A percentile compares a stretch with the other conserved stretches of the same genome.
These are phyloP conservation scores for Colletotrichum endophyticum DNA, from an alignment of 2,329 filamentous ascomycete species.

Conservation along the genomic window DNA sequence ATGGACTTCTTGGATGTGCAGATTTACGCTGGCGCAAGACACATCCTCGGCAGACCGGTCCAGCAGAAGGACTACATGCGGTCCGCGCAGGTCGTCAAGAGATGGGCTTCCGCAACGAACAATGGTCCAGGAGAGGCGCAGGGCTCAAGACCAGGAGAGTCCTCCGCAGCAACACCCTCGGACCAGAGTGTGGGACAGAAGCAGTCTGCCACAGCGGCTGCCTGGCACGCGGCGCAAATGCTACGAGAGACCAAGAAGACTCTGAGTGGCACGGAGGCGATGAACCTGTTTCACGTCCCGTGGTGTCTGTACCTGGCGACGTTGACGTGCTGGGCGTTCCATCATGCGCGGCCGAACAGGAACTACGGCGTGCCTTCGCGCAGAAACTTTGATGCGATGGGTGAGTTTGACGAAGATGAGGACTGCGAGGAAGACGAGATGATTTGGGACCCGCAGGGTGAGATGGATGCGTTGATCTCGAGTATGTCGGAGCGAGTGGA, in stretches of 20 bases:
- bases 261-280: constrained; percentile 55
- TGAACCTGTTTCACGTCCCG: constrained; percentile 63
- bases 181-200: neutral
- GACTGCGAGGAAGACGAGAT: constrained; percentile 46
- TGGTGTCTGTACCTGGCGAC: constrained; percentile 68
- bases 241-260: constrained; percentile 53
- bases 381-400: neutral
- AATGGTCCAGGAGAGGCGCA: neutral
- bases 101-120: constrained; percentile 43
- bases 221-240: constrained; percentile 59
- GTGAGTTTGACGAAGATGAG: constrained; percentile 18
- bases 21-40: constrained; percentile 63
- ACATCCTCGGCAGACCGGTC: constrained; percentile 63
- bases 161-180: neutral
- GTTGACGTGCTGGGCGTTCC: constrained; percentile 62
- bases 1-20: constrained; percentile 66
- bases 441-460: constrained; percentile 52
- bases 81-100: constrained; percentile 55
- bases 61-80: constrained; percentile 52
- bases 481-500: constrained; percentile 41
- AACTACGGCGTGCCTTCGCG: neutral
- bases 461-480: constrained; percentile 50
- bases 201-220: constrained; percentile 43
- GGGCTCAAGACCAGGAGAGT: neutral
- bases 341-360: constrained; percentile 40